Base-by-base conservation (phyloP, 164 flowering plant genomes). In the Paratinospora sagittata region DNA sequence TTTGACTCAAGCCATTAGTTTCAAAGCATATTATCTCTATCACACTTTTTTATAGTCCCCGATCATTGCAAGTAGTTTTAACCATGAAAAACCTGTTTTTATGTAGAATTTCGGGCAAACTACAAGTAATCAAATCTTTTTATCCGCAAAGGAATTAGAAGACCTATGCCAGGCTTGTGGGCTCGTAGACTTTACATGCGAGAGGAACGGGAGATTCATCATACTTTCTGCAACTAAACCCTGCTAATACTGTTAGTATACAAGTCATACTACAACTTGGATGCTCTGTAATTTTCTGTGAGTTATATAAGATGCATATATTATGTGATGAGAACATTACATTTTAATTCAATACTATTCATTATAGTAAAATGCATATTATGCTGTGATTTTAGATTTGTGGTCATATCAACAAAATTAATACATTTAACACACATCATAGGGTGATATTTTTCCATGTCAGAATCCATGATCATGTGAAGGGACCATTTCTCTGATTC, bases 211-310 rank as follows among this genome's bases (percentile, higher is more conserved):
- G 10, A 55, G 27, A 3, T 93, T 93, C 65, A 83, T 88, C 66
- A 90, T 93, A 92, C 72, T 93, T 49, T 83, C 97, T 27, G 96
- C 96, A 21, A 81, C 77, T 43, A 90, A 93, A 74, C 93, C 90
- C 61, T 78, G 76, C 66, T 86, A 72, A 85, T 8, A 60, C 23
- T 47, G 24, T 63, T 39, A 43, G 27, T 21, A 49, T 17, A 0
- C 30, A 26, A 43, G 34, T 24, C 9, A 21, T 43, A 12, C 26
- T 24, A 11, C 34, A 5, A 8, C 34, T 26, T 19, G 23, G n/a
- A 52, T 52, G 23, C 8, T 52, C 4, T 30, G 34, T 30, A 30
- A 30, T 30, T 30, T 30, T 30, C 34, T 30, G 4, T 30, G 34
- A 30, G 2, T 30, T 30, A 30, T 30, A 30, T 30, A 30, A n/a